phyloP scores from a whole-genome alignment of 306 rosid genomes.

The Prunus persica region DNA sequence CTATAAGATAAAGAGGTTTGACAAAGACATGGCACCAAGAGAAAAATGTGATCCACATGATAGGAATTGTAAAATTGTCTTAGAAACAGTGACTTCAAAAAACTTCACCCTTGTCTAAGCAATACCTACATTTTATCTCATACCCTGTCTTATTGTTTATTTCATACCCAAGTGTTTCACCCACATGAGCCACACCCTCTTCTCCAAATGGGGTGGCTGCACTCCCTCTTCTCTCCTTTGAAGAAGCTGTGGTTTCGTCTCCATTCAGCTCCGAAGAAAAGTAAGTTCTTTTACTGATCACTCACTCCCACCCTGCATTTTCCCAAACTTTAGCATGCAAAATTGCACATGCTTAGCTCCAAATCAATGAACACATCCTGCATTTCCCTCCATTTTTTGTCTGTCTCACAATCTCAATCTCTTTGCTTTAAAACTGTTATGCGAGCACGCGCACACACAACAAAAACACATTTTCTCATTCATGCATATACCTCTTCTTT shows the following conservation, averaged over 20 bases:
- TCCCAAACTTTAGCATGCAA: not conserved
- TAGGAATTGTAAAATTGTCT: constrained; percentile 35
- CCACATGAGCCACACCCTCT: constrained; percentile 43
- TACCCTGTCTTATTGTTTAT: constrained; percentile 7
- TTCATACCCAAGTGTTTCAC: constrained; percentile 29
- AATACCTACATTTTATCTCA: constrained; percentile 24
- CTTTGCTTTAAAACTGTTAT: not conserved
- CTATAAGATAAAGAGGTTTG: constrained; percentile 45
- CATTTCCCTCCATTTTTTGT: not conserved
- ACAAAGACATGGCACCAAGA: constrained; percentile 66
- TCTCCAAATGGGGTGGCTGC: constrained; percentile 89
- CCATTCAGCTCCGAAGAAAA: constrained; percentile 70
- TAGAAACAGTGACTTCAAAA: constrained; percentile 36
- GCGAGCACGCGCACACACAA: no score
- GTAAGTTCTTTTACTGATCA: constrained; percentile 34
- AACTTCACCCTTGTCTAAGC: constrained; percentile 77
- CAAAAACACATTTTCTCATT: not conserved
- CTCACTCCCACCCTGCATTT: constrained; percentile 18
- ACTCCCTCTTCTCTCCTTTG: constrained; percentile 81
- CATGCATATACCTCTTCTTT: not conserved
- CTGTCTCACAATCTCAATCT: not conserved
- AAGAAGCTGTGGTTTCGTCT: constrained; percentile 77
- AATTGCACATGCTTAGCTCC: not conserved
- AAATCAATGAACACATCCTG: not conserved
- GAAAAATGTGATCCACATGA: constrained; percentile 29